Evolutionary conservation across 1,284 basidiomycete species (phyloP), one percentile per base, ranked within the genome.

Genomic region (Inonotus hispidus): DNA sequence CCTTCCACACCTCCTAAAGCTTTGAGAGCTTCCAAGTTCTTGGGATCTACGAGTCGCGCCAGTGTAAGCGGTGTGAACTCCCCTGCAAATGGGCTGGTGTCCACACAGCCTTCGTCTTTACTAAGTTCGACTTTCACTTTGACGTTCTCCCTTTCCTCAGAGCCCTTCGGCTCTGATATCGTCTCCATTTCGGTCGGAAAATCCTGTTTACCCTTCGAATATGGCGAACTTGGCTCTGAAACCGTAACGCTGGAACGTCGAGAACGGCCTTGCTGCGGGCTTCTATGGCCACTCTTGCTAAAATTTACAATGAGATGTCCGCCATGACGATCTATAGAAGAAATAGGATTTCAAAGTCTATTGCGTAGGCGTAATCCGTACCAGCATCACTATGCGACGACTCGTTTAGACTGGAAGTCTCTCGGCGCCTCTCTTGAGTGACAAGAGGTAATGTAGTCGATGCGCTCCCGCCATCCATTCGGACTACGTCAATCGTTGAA

Each of bases 41-140:
- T 95, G 16, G 95, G 94, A 71, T 98, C 95, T 53, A 98, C 84
- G 55, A 98, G 82, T 64, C 86, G 83, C 19, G 94, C 94, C 5
- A 99, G 85, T 59, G 81, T 77, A 64, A 82, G 84, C 0, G 95
- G 93, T 61, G 82, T 85, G 69, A 88, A 85, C 11, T 70, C 68
- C 71, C 91, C 93, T 0, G 92, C 90, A 58, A 64, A 41, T 59
- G 62, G 14, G 60, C 58, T 25, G 11, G 65, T 64, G 57, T 63
- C 67, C 41, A 63, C 63, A 29, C 68, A 63, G 10, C 63, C 64
- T 23, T 59, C 61, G 37, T 21, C 57, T 16, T 38, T 0, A 75
- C n/a, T 72, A 13, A 71, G 67, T 0, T 45, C 13, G 41, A 43
- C 19, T 41, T 21, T 52, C 38, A 8, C 19, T 16, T 39, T 41